Evolutionary conservation across 805 yeast genomes (phyloP).

Genomic region (Candida endomychidarum): DNA sequence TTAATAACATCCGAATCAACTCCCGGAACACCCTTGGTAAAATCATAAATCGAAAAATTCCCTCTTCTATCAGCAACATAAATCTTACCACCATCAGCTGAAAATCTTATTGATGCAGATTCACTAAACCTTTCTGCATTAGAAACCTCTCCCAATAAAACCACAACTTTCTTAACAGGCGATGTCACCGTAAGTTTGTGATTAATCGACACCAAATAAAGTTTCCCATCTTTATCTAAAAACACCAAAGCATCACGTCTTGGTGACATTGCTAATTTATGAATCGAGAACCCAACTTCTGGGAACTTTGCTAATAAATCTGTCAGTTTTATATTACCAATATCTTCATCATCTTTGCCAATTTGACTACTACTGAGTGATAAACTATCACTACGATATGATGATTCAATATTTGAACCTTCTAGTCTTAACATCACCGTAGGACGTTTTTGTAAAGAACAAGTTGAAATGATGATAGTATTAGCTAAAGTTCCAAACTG

Average conservation of each 20-base stretch:
- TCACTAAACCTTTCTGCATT: slow-evolving; percentile 70
- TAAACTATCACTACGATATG: slow-evolving; percentile 11
- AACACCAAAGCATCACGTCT: slow-evolving; percentile 84
- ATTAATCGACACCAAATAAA: slow-evolving; percentile 64
- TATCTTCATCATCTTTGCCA: slow-evolving; percentile 29
- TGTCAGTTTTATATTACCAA: slow-evolving; percentile 43
- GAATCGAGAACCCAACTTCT: slow-evolving; percentile 80
- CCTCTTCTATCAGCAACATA: slow-evolving; percentile 83
- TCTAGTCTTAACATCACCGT: slow-evolving; percentile 33
- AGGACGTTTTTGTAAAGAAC: slow-evolving; percentile 35
- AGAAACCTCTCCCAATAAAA: slow-evolving; percentile 73
- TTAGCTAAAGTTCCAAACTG: slow-evolving; percentile 49
- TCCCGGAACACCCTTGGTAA: slow-evolving; percentile 79
- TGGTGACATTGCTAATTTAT: slow-evolving; percentile 73
- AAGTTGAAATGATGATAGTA: slow-evolving; percentile 36
- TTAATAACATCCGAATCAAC: slow-evolving; percentile 65
- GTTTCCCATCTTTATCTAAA: slow-evolving; percentile 73
- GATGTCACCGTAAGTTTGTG: slow-evolving; percentile 20
- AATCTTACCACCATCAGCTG: slow-evolving; percentile 78
- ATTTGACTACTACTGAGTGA: slow-evolving; percentile 15
- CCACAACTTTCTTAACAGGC: slow-evolving; percentile 48
- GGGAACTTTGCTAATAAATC: slow-evolving; percentile 54
- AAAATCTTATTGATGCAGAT: slow-evolving; percentile 76
- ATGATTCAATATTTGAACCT: slow-evolving; percentile 50
- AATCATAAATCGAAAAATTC: slow-evolving; percentile 73